phyloP scores from a whole-genome alignment of 495 filamentous ascomycete species.

The Lineolata rhizophorae region DNA sequence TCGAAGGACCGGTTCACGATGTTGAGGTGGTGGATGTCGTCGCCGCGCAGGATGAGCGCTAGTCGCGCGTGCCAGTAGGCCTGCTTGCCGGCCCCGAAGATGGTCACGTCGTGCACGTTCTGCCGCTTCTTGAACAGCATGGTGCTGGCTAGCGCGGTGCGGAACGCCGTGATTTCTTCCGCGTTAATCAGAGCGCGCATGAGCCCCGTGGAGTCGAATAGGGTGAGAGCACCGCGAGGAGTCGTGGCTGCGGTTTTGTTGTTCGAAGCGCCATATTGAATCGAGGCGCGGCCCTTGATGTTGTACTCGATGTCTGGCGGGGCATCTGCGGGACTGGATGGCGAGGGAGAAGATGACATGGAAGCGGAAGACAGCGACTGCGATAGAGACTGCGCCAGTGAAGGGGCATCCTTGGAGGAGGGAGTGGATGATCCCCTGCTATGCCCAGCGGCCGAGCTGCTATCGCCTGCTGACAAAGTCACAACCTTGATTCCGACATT shows the following conservation, averaged over 20 bases:
- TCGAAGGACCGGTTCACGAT: constrained; percentile 59
- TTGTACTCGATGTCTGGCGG: no score
- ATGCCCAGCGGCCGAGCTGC: no score
- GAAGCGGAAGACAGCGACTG: no score
- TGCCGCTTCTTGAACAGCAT: constrained; percentile 51
- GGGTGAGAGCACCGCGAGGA: constrained; percentile 56
- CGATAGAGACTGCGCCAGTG: no score
- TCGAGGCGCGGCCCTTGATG: constrained; percentile 15
- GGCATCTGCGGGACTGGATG: no score
- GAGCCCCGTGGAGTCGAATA: constrained; percentile 42
- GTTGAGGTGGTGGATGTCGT: constrained; percentile 51
- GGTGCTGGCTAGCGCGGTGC: constrained; percentile 65
- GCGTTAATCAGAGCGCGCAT: constrained; percentile 69
- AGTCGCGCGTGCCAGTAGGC: constrained; percentile 88
- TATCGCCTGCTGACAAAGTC: no score
- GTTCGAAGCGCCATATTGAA: constrained; percentile 13
- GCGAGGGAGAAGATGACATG: no score
- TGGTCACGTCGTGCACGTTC: constrained; percentile 45
- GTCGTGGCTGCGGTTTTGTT: constrained; percentile 28
- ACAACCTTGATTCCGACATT: constrained; percentile 43
- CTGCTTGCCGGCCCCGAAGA: constrained; percentile 82
- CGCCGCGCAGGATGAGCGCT: constrained; percentile 47
- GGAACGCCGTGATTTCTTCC: constrained; percentile 73
- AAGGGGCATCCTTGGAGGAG: no score
- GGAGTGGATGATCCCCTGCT: no score